Base-by-base conservation (phyloP, 208 protist genomes). In the Acanthamoeba lenticulata region DNA sequence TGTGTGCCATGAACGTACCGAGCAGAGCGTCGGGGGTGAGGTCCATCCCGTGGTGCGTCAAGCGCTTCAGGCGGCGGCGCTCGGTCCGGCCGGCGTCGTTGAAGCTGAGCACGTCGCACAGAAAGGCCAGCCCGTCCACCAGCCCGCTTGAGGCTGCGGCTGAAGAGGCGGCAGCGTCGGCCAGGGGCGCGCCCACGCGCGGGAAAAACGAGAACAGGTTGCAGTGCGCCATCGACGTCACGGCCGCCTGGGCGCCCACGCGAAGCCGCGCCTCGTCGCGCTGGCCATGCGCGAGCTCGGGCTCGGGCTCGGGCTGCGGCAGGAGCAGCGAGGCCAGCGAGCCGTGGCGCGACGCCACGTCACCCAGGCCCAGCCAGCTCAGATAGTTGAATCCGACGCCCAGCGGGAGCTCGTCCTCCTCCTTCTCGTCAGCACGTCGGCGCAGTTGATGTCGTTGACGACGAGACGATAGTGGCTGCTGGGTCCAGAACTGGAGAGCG, bases 191-290 rank as follows among this genome's bases (percentile, higher is more conserved):
- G 19, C 32, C 65, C 65, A 74, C 34, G 65, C 65, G 65, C 19
- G 65, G 65, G 65, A 74, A 74, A 24, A 74, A 74, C 29, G 65
- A 44, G 19, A 74, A 74, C 29, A 74, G 65, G 65, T 74, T 74
- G 65, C 65, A 74, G 65, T 74, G 65, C 65, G 40, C 0, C 65
- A 74, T 24, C 34, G 65, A 74, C 55, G 55, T 62, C 55, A 62
- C n/a, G 11, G 65, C 11, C 36, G 36, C 65, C 34, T 74, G 65
- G 11, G 65, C 19, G 24, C 29, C 11, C n/a, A 74, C 32, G 32
- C 65, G 65, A 5, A 74, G 29, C 65, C 65, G 65, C n/a, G 32
- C 65, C 4, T 38, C 29, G 65, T 74, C 65, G 65, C n/a, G n/a
- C 7, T 60, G 52, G 21, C 21, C 52, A 11, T 60, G 11, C 52